phyloP scores from a whole-genome alignment of 2,329 filamentous ascomycete genomes.

The Fusarium veterinarium region DNA sequence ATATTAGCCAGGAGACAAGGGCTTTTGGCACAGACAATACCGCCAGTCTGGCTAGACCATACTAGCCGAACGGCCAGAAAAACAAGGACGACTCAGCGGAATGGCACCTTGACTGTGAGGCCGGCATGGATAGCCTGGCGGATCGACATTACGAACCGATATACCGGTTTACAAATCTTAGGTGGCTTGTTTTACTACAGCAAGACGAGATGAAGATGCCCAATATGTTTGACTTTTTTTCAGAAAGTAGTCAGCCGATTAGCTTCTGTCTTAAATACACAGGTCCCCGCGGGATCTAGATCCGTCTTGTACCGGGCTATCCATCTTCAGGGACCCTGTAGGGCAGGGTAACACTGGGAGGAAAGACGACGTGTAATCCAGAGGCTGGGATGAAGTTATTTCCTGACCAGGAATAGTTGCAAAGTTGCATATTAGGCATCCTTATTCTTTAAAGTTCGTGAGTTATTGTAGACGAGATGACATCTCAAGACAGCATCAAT shows the following conservation, averaged over 20 bases:
- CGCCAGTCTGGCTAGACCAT: constrained; percentile 35
- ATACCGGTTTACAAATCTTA: constrained; percentile 10
- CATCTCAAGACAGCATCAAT: constrained; percentile 23
- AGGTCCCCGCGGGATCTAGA: constrained; percentile 23
- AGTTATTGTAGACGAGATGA: constrained; percentile 30
- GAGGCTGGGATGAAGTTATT: constrained; percentile 5
- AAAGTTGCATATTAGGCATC: neutral
- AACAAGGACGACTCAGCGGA: constrained; percentile 28
- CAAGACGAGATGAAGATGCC: constrained; percentile 25
- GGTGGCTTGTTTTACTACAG: constrained; percentile 7
- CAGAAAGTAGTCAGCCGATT: constrained; percentile 6
- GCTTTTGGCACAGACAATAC: constrained; percentile 16
- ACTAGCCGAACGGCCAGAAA: constrained; percentile 19
- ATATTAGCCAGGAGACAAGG: constrained; percentile 27
- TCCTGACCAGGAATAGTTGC: neutral
- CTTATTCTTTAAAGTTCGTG: constrained; percentile 7
- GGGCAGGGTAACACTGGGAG: constrained; percentile 1
- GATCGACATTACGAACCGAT: constrained; percentile 25
- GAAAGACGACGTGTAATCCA: constrained; percentile 5
- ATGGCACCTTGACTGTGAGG: constrained; percentile 36
- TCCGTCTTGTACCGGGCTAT: constrained; percentile 9
- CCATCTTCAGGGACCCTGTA: constrained; percentile 6
- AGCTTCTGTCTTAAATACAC: constrained; percentile 10
- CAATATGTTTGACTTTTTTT: constrained; percentile 32
- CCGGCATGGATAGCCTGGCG: constrained; percentile 32